Percentiles rank a stretch among this genome's conserved stretches.
Evolutionary conservation across 2,329 filamentous ascomycete species (phyloP).

Genomic region (Cordyceps cicadae): DNA sequence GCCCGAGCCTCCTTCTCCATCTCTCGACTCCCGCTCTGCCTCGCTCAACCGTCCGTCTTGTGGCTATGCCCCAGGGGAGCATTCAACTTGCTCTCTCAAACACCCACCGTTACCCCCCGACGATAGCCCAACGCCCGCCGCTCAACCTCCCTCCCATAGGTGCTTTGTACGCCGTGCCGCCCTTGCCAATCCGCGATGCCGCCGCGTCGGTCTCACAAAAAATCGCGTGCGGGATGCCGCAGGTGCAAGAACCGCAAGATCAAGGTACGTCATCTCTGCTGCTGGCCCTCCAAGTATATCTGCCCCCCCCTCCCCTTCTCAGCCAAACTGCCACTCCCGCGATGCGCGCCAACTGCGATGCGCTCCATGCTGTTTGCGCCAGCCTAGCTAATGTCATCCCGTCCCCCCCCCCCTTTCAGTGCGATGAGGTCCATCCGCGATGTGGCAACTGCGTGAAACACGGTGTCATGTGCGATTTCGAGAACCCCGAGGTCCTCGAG

Average conservation of each 20-base stretch:
- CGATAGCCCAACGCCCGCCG: background rate
- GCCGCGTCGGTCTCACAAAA: conserved; percentile 60
- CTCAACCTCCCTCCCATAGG: background rate
- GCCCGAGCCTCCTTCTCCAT: background rate
- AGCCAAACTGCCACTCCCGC: background rate
- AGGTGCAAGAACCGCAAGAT: conserved; percentile 62
- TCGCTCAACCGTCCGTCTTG: conserved; percentile 1
- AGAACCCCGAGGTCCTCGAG: conserved; percentile 40
- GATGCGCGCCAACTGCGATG: background rate
- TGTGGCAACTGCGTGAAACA: conserved; percentile 62
- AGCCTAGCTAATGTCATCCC: background rate
- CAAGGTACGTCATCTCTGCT: conserved; percentile 40
- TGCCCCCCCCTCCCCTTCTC: background rate
- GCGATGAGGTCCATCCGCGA: conserved; percentile 56
- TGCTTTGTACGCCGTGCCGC: background rate
- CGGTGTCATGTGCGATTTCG: conserved; percentile 58
- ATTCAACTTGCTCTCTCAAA: conserved; percentile 8
- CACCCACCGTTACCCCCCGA: background rate
- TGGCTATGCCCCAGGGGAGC: conserved; percentile 8
- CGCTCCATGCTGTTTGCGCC: background rate
- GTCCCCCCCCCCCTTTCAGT: conserved; percentile 31
- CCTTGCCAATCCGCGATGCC: conserved; percentile 38
- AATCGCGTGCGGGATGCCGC: conserved; percentile 58
- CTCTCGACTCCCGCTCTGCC: background rate
- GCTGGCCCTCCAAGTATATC: background rate